Evolutionary conservation across 208 protist species (phyloP), one percentile per base, ranked within the genome.

Genomic region (Angomonas deanei): DNA sequence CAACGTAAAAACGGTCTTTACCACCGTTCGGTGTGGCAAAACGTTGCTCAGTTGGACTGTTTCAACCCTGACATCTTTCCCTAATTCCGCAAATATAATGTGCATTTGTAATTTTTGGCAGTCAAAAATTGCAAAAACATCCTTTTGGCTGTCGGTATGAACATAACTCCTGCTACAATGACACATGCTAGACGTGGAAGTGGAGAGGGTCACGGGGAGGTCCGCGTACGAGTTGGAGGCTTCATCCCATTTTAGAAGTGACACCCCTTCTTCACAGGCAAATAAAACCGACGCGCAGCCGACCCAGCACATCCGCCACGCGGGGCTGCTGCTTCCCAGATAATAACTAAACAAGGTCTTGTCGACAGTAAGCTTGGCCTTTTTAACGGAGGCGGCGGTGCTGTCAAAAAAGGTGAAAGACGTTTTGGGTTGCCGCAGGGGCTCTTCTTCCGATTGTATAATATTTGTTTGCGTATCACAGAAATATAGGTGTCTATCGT

Each of bases 111-210:
- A 52, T 24, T 68, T 62, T 4, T 68, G 52, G 34, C 65, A 72
- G 61, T 71, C 71, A 24, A 86, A 57, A 26, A 86, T 69, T 24
- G 54, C 72, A 61, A 77, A 86, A 58, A 79, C 72, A 61, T 86
- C 79, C 47, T 53, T 39, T 17, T 57, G 26, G 24, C 24, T 32
- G 13, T 38, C 17, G 23, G 19, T 33, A 3, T 56, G 54, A 23
- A 80, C 74, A 38, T 68, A 61, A 13, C 66, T 75, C 54, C 70
- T 68, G 60, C 75, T 82, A 47, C 64, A 73, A 27, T 77, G 68
- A 17, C 70, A 66, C 1, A 78, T 50, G 26, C 62, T 61, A 2
- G 55, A 28, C 8, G 32, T 42, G 3, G 32, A 24, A 10, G 30
- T 24, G 31, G 28, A 8, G 33, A 46, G 26, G 34, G 4, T 26